These are phyloP conservation scores for Alternaria sp. DNA, from an alignment of 2,329 filamentous ascomycete species.

Conservation along the genomic window DNA sequence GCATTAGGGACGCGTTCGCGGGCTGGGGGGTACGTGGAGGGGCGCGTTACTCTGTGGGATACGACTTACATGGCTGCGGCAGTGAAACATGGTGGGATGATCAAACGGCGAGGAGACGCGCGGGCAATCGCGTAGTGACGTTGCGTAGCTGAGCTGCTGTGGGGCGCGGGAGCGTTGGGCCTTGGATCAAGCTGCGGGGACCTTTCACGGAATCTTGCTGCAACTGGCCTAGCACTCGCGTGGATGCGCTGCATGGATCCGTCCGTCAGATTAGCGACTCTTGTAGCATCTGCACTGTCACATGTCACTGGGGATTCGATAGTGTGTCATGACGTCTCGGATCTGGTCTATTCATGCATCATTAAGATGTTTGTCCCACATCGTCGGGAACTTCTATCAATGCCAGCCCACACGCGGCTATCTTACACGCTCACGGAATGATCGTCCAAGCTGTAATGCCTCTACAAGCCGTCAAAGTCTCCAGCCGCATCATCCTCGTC, in stretches of 20 bases:
- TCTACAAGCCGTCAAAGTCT: constrained; percentile 93
- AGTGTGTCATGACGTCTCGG: neutral
- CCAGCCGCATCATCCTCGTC: constrained; percentile 96
- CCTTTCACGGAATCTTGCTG: constrained; percentile 33
- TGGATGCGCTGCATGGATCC: constrained; percentile 24
- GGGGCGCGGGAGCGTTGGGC: constrained; percentile 13
- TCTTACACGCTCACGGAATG: constrained; percentile 21
- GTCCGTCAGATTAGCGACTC: constrained; percentile 4
- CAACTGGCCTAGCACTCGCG: constrained; percentile 26
- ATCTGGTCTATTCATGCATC: constrained; percentile 29
- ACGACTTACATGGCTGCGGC: constrained; percentile 31
- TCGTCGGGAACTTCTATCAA: constrained; percentile 26
- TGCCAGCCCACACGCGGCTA: constrained; percentile 25
- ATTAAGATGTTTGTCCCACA: constrained; percentile 22
- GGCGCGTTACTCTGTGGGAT: neutral
- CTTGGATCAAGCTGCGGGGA: constrained; percentile 26
- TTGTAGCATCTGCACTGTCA: constrained; percentile 1
- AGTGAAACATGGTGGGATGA: constrained; percentile 29
- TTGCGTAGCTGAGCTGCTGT: constrained; percentile 9
- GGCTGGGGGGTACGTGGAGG: neutral
- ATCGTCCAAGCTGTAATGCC: neutral
- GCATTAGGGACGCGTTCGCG: neutral
- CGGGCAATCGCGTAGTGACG: constrained; percentile 7
- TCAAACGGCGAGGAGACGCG: constrained; percentile 4
- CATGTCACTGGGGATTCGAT: neutral